Evolutionary conservation across 352 stramenopile genomes (phyloP), one percentile per base, ranked within the genome.

Genomic region (Globisporangium spinosum): DNA sequence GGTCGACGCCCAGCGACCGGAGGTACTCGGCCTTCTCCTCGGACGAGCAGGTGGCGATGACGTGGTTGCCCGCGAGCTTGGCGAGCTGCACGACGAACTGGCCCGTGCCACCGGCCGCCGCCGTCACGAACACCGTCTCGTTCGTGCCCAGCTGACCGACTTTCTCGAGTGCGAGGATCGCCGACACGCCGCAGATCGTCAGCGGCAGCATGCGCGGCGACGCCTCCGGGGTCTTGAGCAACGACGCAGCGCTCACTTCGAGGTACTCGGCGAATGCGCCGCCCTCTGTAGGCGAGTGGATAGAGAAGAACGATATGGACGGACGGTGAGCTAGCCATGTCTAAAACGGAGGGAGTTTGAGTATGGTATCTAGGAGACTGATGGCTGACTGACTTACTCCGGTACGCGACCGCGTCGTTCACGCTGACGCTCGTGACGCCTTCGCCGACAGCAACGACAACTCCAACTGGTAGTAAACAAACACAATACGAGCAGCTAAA

Each of bases 1-100:
- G 82, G 64, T 89, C 77, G 27, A 66, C 77, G 27, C 80, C 85
- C 10, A 86, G 63, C 23, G 66, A 77, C 25, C 65, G 63, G 40
- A 94, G 74, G 68, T 89, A 82, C 23, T 92, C 82, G 43, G 75
- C 83, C 72, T 95, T 95, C 54, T 90, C 88, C 25, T 81, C 74
- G 45, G 81, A 91, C 67, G 77, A 89, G 72, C 68, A 80, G 49
- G 78, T 90, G 58, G 75, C 77, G 58, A 94, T 87, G 8, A 89
- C 81, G 57, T 82, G 71, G 71, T 87, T 89, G 45, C 82, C 82
- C 20, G 90, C 70, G 17, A 79, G 82, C 60, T 89, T 89, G 34
- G 84, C 85, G 55, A 96, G 72, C 67, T 94, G 87, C 57, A 93
- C 69, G 32, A 72, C 88, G 57, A 90, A 88, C 40, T 91, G 67